A percentile compares a stretch with the other conserved stretches of the same genome.
Evolutionary conservation across 2,329 filamentous ascomycete species (phyloP).

Genomic region (Tolypocladium ophioglossoides): DNA sequence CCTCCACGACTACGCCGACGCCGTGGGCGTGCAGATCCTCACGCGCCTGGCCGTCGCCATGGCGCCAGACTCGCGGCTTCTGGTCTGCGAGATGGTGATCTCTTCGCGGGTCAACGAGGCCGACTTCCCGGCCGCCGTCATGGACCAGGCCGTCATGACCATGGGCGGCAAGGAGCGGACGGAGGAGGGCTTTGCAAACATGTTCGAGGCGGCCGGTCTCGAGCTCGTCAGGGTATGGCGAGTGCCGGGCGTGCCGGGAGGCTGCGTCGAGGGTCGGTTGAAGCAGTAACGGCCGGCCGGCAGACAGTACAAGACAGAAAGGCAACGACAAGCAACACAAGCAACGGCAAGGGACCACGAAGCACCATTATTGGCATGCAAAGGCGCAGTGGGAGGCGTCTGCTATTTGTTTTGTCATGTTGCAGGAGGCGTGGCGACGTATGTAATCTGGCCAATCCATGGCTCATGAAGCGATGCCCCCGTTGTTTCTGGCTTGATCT

Average conservation of each 20-base stretch:
- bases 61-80: constrained; percentile 15
- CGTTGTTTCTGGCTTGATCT: not conserved
- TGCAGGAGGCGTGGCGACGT: not conserved
- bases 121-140: constrained; percentile 17
- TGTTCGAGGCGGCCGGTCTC: constrained; percentile 18
- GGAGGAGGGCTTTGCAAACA: constrained; percentile 14
- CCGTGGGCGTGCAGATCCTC: constrained; percentile 16
- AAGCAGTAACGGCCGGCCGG: constrained; percentile 1
- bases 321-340: not conserved
- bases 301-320: not conserved
- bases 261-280: constrained; percentile 13
- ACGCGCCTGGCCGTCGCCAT: constrained; percentile 15
- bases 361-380: not conserved
- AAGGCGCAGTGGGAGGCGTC: not conserved
- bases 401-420: not conserved
- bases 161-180: constrained; percentile 24
- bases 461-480: not conserved
- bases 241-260: constrained; percentile 12
- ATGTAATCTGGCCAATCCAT: not conserved
- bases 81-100: constrained; percentile 22
- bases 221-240: constrained; percentile 17
- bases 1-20: constrained; percentile 20
- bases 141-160: constrained; percentile 22
- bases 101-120: constrained; percentile 16
- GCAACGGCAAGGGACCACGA: too few relatives aligned